phyloP scores from a whole-genome alignment of 345 rosid genomes.

The Populus simonii region DNA sequence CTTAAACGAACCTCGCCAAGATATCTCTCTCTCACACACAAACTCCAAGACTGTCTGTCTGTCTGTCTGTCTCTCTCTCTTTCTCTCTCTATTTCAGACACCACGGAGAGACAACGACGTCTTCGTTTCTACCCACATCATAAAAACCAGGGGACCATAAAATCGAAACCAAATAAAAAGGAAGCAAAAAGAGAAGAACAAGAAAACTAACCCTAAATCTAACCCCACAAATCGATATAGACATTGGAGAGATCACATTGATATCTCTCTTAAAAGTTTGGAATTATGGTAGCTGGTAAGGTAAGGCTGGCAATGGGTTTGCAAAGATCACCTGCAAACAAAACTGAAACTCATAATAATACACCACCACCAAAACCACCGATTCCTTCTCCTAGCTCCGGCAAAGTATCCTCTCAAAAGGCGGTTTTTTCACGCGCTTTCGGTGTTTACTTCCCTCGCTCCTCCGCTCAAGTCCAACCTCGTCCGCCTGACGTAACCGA shows the following conservation, averaged over 20 bases:
- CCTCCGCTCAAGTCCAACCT: conserved; percentile 96
- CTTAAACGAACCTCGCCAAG: not conserved
- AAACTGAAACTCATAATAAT: conserved; percentile 16
- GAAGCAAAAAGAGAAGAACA: not conserved
- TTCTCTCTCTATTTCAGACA: not conserved
- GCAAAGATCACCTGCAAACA: conserved; percentile 58
- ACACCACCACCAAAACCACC: conserved; percentile 39
- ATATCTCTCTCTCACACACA: not conserved
- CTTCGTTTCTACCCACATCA: not conserved
- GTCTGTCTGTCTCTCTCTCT: too few relatives aligned
- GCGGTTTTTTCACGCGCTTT: conserved; percentile 63
- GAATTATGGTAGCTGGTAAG: conserved; percentile 83
- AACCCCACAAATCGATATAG: not conserved
- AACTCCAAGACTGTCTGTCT: too few relatives aligned
- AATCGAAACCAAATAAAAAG: not conserved
- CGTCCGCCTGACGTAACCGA: conserved; percentile 72
- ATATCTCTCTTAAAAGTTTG: not conserved
- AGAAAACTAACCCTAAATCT: not conserved
- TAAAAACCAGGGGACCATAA: not conserved
- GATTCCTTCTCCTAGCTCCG: conserved; percentile 38
- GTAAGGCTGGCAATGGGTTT: conserved; percentile 81
- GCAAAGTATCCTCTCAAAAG: conserved; percentile 32
- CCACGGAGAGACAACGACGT: conserved; percentile 14
- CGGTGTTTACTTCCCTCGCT: conserved; percentile 88
- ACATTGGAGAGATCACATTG: not conserved